These are phyloP conservation scores for Ramaria rubella DNA, from an alignment of 768 basidiomycete genomes.

Conservation along the genomic window DNA sequence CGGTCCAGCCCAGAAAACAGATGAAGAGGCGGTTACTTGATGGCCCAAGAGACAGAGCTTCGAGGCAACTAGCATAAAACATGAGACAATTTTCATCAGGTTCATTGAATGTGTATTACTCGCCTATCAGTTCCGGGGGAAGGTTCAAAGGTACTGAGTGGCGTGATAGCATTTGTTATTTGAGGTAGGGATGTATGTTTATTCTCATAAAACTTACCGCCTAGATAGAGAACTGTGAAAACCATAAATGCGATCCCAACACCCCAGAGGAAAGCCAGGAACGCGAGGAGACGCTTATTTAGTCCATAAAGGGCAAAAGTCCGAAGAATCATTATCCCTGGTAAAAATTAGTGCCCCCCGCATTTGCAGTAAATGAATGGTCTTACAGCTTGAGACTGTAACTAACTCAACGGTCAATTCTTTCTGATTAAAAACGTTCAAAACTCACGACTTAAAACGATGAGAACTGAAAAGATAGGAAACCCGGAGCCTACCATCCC, in stretches of 20 bases:
- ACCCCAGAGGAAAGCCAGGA: neutral
- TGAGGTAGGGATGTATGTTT: too few species aligned
- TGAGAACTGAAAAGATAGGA: neutral
- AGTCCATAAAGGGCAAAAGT: constrained; percentile 1
- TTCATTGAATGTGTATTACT: neutral
- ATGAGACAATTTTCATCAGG: neutral
- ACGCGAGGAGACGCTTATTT: neutral
- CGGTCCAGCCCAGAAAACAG: neutral
- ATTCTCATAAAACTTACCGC: constrained; percentile 2
- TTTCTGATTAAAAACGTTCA: neutral
- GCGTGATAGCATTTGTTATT: too few species aligned
- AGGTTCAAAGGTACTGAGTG: neutral
- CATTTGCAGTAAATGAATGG: neutral
- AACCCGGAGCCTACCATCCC: neutral
- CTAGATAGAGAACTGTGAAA: neutral
- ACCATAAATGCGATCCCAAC: neutral
- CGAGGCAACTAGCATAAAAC: neutral
- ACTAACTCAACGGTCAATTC: neutral
- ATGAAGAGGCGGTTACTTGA: neutral
- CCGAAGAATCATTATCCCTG: constrained; percentile 5
- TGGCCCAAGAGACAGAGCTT: neutral
- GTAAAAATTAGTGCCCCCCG: neutral
- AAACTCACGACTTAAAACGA: neutral
- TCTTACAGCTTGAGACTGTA: constrained; percentile 2
- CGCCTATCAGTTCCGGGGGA: neutral